Conservation (phyloP, 2,329 filamentous ascomycete genomes). For the Falciphora oryzae region DNA sequence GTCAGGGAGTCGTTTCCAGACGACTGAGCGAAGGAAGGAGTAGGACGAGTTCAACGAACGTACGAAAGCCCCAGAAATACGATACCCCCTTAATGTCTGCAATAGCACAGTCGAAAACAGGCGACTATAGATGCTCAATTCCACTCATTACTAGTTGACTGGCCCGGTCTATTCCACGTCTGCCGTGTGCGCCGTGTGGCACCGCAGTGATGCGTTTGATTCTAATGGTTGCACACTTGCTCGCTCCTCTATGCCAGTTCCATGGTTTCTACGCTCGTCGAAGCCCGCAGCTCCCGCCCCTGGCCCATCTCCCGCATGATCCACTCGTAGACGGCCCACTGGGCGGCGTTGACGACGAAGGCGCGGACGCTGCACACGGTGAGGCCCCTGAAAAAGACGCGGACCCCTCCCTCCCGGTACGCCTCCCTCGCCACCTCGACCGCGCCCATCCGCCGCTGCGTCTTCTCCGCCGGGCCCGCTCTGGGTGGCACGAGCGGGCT, state of each 20-base stretch:
- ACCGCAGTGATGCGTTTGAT: neutral
- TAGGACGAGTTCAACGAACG: constrained; percentile 28
- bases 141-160: neutral
- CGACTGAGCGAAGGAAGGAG: constrained; percentile 44
- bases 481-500: constrained; percentile 11
- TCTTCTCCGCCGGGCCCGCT: constrained; percentile 12
- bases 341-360: constrained; percentile 88
- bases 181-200: neutral
- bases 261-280: neutral
- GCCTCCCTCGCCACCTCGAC: constrained; percentile 59
- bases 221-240: neutral
- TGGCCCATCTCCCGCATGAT: constrained; percentile 59
- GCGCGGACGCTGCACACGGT: constrained; percentile 78
- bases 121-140: neutral
- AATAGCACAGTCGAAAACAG: neutral
- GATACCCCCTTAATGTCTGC: neutral
- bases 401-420: constrained; percentile 57
- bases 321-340: constrained; percentile 91
- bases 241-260: neutral
- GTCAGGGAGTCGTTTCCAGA: constrained; percentile 75
- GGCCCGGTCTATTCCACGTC: neutral
- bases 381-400: constrained; percentile 67
- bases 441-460: constrained; percentile 37
- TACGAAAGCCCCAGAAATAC: neutral
- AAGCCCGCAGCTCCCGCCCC: constrained; percentile 17